Evolutionary conservation across 2,329 filamentous ascomycete species (phyloP), one percentile per base, ranked within the genome.

Genomic region (Sarocladium brachiariae): DNA sequence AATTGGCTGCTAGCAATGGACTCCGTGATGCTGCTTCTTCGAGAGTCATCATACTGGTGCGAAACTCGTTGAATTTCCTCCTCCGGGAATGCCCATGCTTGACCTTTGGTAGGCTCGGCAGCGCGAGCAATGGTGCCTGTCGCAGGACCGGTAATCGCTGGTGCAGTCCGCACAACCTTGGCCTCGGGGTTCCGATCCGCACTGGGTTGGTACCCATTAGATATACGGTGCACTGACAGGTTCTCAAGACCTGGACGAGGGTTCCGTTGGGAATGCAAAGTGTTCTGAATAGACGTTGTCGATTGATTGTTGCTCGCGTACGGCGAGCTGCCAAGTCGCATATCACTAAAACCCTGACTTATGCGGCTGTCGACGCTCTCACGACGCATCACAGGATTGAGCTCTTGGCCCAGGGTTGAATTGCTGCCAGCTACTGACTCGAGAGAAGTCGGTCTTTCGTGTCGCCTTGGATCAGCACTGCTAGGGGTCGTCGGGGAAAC

Each of bases 21-120:
- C 18, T 89, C 84, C 31, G 87, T 84, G 53, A 87, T 78, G 58
- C 86, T 90, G 63, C 86, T 89, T 54, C 86, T 80, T 53, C 87
- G 76, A 9, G 87, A 90, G 51, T 83, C 80, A 39, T 78, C 69
- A 33, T 80, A 80, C 45, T 72, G 69, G 57, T 75, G 31, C 66
- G 71, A 52, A 62, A 75, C 61, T 50, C 75, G 68, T 52, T 78
- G 74, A 2, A 86, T 81, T 49, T 83, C 79, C 50, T 86, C 81
- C 61, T 89, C 87, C 1, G 87, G 87, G 58, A 91, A 91, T 57
- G 87, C 87, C 87, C 87, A 92, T 4, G 87, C 84, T 63, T 86
- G 87, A 63, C 87, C 87, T 65, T 89, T 89, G 10, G 86, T 91
- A 4, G 87, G 87, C 63, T 89, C 85, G 25, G 86, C 83, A 34